Base-by-base conservation (phyloP, 208 protist genomes). In the Leishmania amazonensis region DNA sequence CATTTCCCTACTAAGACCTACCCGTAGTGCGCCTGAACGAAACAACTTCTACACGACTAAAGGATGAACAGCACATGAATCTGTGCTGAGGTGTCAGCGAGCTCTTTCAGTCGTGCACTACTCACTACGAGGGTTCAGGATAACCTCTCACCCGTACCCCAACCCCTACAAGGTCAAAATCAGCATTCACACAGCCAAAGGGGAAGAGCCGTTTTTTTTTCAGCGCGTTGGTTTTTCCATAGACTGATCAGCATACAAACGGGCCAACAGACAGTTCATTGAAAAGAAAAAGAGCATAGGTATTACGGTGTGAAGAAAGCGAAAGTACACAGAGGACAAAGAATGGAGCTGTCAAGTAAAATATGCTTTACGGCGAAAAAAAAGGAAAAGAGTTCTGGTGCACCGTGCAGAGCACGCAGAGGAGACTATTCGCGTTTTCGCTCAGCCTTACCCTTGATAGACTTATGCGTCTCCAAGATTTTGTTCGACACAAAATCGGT, bases 391-490 rank as follows among this genome's bases (percentile, higher is more conserved):
- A 2, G 28, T 75, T 5, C 11, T 31, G 15, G 28, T 76, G 9
- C 47, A 40, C 49, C n/a, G 28, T 62, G 3, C 5, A 62, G 72
- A 45, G 17, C n/a, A 1, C 17, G 3, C 28, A 51, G 15, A 9
- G 40, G 19, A 49, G 38, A 47, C 54, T 78, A 85, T 74, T 85
- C 78, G 54, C 78, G 76, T 49, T 85, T 85, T 51, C 82, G 78
- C 82, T 88, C 87, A 3, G 78, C 82, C 78, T 79, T 85, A 75
- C 77, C 53, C 84, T 93, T 93, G 60, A 93, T 85, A 49, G 54
- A 74, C 79, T 91, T 83, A 76, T 91, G 75, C 57, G 87, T 58
- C 51, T 47, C 21, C 19, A 91, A 81, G 7, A 93, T 75, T 75
- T 90, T 89, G 21, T 77, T 75, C 3, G 83, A 83, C 24, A 89